Base-by-base conservation (phyloP, 768 basidiomycete species). In the Lentinus tigrinus region DNA sequence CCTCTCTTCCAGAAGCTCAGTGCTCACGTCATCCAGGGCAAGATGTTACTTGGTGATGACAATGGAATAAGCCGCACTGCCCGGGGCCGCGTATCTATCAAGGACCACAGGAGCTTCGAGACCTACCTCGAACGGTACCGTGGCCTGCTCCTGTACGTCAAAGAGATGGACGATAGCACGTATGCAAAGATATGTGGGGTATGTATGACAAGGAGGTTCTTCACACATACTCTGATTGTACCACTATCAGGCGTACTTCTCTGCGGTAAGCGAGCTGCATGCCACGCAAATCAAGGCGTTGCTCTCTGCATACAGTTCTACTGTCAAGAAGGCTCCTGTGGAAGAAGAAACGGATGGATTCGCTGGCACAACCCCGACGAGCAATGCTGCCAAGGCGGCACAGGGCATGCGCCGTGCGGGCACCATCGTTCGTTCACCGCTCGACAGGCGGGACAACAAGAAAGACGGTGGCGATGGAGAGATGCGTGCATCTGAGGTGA, bases 171-270 rank as follows among this genome's bases (percentile, higher is more conserved):
- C 59, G 93, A 97, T 70, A 75, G 73, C 54, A 73, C 90, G 23
- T 98, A 98, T 70, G 89, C 87, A 42, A 93, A 91, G 67, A 74
- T 98, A 28, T 98, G 95, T 68, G 93, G 89, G 38, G 96, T 96
- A 67, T 56, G 89, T 79, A 17, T 44, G 34, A 2, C 21, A 7
- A 10, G 42, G 16, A 5, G 27, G 3, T 21, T 8, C 16, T 42
- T 50, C 19, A 7, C 47, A 10, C 23, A 24, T 27, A 23, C 23
- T 21, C 39, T 31, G 6, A 6, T 11, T 36, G 7, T 3, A 19
- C 24, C 47, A 3, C 38, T 27, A 28, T 3, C 68, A 98, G 96
- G 85, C 88, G 5, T 98, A 98, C 75, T 97, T 97, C 63, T 89
- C 92, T 2, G 83, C 89, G 4, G 81, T 85, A 28, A 95, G 93